These are phyloP conservation scores for Eucalyptus marginata DNA, from an alignment of 345 rosid genomes.

Conservation along the genomic window DNA sequence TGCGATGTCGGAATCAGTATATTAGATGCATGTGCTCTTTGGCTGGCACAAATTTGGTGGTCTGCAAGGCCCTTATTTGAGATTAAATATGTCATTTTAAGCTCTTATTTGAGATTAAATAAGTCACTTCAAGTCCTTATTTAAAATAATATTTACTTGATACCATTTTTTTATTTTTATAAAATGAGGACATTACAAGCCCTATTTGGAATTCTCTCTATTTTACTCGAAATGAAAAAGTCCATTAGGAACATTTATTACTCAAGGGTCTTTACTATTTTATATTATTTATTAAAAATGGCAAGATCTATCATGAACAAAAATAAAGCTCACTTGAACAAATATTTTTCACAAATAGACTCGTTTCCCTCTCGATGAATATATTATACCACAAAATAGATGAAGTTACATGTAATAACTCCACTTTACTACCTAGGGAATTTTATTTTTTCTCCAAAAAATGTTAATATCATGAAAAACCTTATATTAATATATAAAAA, in stretches of 20 bases:
- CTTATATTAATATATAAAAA: no score
- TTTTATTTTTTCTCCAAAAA: not conserved
- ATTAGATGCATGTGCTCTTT: no score
- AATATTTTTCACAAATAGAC: not conserved
- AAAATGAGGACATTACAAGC: not conserved
- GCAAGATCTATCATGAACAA: not conserved
- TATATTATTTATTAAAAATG: not conserved
- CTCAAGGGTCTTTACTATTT: not conserved
- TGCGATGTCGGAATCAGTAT: rapidly evolving
- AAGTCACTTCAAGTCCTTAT: not conserved
- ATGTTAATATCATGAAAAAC: no score
- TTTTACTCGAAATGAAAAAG: no score
- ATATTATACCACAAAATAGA: not conserved
- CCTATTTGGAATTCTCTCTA: no score
- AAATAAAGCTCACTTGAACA: not conserved
- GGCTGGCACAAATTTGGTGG: no score
- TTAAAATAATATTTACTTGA: rapidly evolving
- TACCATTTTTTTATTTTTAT: no score
- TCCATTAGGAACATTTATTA: no score
- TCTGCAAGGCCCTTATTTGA: no score
- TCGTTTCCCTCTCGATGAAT: not conserved
- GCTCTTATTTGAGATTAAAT: no score
- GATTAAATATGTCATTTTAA: no score
- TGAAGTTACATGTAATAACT: not conserved
- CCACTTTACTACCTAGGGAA: not conserved